These are phyloP conservation scores for Suillus discolor DNA, from an alignment of 768 basidiomycete genomes.

Conservation along the genomic window DNA sequence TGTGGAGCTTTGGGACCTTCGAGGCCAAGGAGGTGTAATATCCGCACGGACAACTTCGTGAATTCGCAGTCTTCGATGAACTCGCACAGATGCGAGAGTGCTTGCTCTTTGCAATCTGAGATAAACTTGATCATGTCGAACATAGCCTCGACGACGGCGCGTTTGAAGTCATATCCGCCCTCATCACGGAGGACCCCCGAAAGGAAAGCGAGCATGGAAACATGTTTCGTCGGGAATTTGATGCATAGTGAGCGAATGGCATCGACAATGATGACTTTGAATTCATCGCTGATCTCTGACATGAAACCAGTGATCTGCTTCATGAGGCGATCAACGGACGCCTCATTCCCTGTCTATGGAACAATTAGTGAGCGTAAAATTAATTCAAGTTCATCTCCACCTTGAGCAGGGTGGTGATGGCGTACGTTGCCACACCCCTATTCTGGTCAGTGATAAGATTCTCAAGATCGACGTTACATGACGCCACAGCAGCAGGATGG, in stretches of 20 bases:
- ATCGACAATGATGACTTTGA: constrained; percentile 99
- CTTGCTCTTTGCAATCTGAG: constrained; percentile 93
- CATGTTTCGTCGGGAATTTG: constrained; percentile 98
- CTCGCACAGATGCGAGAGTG: constrained; percentile 96
- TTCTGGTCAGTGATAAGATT: constrained; percentile 95
- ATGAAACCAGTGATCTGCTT: constrained; percentile 99
- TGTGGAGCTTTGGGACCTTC: constrained; percentile 97
- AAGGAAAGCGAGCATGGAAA: constrained; percentile 95
- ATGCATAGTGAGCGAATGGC: constrained; percentile 97
- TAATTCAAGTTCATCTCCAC: constrained; percentile 35
- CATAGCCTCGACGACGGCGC: constrained; percentile 97
- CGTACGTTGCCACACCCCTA: constrained; percentile 96
- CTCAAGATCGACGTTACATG: constrained; percentile 96
- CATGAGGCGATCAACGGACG: constrained; percentile 97
- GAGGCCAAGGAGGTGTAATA: constrained; percentile 91
- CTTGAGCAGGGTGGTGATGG: constrained; percentile 97
- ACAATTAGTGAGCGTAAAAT: constrained; percentile 11
- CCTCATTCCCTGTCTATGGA: constrained; percentile 92
- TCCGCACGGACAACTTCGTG: constrained; percentile 96
- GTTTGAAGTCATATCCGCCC: constrained; percentile 99
- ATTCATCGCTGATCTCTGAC: constrained; percentile 99
- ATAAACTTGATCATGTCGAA: constrained; percentile 99
- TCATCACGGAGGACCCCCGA: constrained; percentile 97
- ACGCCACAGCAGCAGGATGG: constrained; percentile 84
- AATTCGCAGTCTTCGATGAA: constrained; percentile 99